Conservation (phyloP, 192 early-diverging fungal genomes). For the Geranomyces michiganensis region DNA sequence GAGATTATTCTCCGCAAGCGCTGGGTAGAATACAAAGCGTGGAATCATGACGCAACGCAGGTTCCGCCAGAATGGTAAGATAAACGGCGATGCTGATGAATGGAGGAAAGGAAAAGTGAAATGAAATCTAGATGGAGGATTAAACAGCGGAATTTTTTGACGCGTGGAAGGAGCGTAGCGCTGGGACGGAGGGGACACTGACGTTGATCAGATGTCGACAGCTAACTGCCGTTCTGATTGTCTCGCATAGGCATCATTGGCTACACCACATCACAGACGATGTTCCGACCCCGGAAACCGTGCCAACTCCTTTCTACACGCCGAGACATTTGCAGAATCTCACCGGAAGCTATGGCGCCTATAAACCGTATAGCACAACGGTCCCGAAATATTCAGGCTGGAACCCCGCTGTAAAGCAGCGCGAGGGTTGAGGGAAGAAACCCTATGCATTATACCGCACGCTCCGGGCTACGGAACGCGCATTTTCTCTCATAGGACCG, state of each 20-base stretch:
- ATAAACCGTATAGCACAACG: conserved; percentile 56
- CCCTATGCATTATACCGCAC: no score
- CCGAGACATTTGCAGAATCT: conserved; percentile 42
- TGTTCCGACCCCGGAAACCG: conserved; percentile 40
- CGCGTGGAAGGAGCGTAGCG: no score
- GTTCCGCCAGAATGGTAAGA: conserved; percentile 59
- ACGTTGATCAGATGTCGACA: no score
- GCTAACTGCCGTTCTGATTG: no score
- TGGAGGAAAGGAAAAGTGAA: neutral
- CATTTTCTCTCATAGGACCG: no score
- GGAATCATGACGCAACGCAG: conserved; percentile 57
- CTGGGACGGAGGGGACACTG: no score
- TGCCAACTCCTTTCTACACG: conserved; percentile 50
- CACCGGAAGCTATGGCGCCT: conserved; percentile 52
- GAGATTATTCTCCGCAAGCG: conserved; percentile 51
- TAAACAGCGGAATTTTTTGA: no score
- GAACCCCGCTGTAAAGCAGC: conserved; percentile 36
- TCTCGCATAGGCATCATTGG: conserved; percentile 55
- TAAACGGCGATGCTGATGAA: neutral
- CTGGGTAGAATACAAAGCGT: conserved; percentile 56
- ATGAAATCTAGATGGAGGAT: no score
- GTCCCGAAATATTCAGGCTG: conserved; percentile 49
- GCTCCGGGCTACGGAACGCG: no score
- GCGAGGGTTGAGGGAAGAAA: conserved; percentile 30
- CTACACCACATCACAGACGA: conserved; percentile 58